phyloP scores from a whole-genome alignment of 257 asterid species.

The Solanum rostratum region DNA sequence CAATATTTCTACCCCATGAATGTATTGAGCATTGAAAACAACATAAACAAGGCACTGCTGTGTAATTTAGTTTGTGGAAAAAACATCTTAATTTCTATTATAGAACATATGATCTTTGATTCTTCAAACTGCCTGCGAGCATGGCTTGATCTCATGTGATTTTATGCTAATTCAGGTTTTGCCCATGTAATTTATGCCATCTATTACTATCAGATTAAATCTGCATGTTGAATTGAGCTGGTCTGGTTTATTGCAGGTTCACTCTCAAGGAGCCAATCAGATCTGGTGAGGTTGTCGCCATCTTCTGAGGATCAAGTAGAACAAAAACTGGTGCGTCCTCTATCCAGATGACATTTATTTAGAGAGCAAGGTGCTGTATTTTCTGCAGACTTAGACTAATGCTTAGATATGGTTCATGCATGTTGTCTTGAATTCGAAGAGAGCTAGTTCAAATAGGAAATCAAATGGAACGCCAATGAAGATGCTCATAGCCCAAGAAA shows the following conservation, averaged over 20 bases:
- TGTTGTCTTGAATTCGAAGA: conserved; percentile 22
- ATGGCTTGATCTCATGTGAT: neutral
- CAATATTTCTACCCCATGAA: neutral
- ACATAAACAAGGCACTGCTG: neutral
- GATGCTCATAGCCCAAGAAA: conserved; percentile 23
- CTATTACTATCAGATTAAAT: neutral
- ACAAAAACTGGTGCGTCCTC: conserved; percentile 52
- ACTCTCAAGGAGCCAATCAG: conserved; percentile 70
- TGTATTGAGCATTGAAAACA: neutral
- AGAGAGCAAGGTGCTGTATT: neutral
- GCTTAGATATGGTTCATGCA: conserved; percentile 29
- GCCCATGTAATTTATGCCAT: neutral
- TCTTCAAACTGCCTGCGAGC: neutral
- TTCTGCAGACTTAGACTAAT: conserved; percentile 5
- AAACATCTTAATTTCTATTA: neutral
- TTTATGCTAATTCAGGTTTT: neutral
- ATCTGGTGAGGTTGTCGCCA: conserved; percentile 42
- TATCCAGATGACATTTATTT: conserved; percentile 7
- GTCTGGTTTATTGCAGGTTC: conserved; percentile 34
- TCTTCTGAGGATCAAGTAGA: conserved; percentile 37
- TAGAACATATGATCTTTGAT: neutral
- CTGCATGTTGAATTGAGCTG: neutral
- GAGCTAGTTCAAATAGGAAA: neutral
- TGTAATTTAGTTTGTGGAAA: neutral
- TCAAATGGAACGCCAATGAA: conserved; percentile 16